Evolutionary conservation across 2,329 filamentous ascomycete genomes (phyloP).

Genomic region (Fonsecaea multimorphosa): DNA sequence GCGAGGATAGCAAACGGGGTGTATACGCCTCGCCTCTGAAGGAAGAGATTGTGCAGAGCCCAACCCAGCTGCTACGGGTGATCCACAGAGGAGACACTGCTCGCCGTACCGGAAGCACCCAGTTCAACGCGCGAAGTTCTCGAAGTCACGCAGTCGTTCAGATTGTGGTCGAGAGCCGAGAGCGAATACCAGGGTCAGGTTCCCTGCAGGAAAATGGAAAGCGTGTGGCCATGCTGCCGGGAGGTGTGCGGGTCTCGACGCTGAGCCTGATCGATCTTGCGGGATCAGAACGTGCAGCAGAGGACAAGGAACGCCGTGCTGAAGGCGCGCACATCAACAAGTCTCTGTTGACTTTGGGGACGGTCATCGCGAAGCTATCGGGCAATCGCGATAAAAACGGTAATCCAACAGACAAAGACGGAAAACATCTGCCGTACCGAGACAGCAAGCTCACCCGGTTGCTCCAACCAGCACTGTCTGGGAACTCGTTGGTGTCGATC

Average conservation of each 20-base stretch:
- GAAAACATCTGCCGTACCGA: constrained; percentile 91
- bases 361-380: constrained; percentile 91
- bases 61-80: constrained; percentile 90
- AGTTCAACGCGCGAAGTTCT: constrained; percentile 95
- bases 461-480: constrained; percentile 88
- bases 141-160: constrained; percentile 98
- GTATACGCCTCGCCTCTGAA: constrained; percentile 96
- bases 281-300: constrained; percentile 93
- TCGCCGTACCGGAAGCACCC: constrained; percentile 87
- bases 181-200: constrained; percentile 70
- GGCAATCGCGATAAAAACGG: constrained; percentile 83
- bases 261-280: constrained; percentile 95
- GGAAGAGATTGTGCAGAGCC: constrained; percentile 98
- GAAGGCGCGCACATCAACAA: constrained; percentile 99
- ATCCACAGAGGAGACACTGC: constrained; percentile 94
- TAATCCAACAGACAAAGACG: constrained; percentile 76
- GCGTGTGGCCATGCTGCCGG: constrained; percentile 73
- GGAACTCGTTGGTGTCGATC: constrained; percentile 94
- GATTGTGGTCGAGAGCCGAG: constrained; percentile 95
- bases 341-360: constrained; percentile 90
- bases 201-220: constrained; percentile 62
- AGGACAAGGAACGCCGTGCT: constrained; percentile 89
- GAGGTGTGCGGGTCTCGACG: constrained; percentile 93
- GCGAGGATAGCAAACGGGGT: constrained; percentile 93
- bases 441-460: constrained; percentile 96